Percentiles rank a stretch among this genome's conserved stretches.
Evolutionary conservation across 179 eudicot genomes (phyloP).

Genomic region (Patellifolia procumbens): DNA sequence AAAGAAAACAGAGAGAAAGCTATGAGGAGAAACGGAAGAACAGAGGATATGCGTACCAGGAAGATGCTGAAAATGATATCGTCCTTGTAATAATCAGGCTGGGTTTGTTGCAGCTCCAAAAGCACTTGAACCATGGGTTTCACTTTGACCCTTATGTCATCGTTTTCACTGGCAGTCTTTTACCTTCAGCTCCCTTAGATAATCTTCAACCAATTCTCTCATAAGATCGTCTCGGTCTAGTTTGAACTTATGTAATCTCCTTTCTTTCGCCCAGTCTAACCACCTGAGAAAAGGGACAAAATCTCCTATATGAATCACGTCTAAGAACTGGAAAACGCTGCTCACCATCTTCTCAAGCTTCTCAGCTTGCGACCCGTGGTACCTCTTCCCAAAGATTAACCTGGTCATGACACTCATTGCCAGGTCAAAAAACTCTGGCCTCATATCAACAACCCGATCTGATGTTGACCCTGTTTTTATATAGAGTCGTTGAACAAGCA

Average conservation of each 20-base stretch:
- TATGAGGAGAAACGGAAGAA: too few species aligned
- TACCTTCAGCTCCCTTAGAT: neutral
- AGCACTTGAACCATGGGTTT: neutral
- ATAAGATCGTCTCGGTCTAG: neutral
- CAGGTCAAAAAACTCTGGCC: neutral
- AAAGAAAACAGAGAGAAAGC: too few species aligned
- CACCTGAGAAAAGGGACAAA: neutral
- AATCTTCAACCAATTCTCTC: neutral
- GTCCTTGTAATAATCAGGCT: neutral
- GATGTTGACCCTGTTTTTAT: fast-evolving
- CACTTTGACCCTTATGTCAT: neutral
- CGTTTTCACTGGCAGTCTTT: neutral
- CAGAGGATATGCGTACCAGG: neutral
- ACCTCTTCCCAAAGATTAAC: neutral
- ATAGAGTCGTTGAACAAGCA: neutral
- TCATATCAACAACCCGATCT: neutral
- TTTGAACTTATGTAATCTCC: neutral
- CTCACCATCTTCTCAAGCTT: neutral
- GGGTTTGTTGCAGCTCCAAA: neutral
- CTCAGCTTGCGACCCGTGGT: neutral
- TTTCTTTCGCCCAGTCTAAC: neutral
- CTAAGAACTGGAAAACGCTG: neutral
- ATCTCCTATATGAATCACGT: neutral
- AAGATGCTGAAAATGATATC: neutral
- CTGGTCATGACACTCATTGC: neutral